Conservation (phyloP, 1,284 basidiomycete species). For the Cutaneotrichosporon sp. region DNA sequence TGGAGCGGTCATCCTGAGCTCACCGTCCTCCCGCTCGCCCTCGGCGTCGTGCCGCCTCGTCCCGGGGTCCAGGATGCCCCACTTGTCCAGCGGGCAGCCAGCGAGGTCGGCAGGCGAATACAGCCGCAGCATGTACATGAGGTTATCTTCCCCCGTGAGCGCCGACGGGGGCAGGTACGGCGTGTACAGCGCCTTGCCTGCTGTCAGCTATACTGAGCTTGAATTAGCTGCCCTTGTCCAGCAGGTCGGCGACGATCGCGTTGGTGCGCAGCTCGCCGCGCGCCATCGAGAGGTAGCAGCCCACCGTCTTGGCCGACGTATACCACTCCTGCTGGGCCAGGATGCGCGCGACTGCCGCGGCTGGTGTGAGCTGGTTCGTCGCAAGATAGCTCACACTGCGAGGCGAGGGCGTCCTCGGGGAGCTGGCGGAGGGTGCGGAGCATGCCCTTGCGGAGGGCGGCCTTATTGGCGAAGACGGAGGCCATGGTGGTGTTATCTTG, state of each 20-base stretch:
- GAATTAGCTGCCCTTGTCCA: slow-evolving; percentile 20
- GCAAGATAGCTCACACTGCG: slow-evolving; percentile 40
- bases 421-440: slow-evolving; percentile 38
- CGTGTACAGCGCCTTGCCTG: slow-evolving; percentile 38
- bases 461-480: slow-evolving; percentile 38
- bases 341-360: slow-evolving; percentile 36
- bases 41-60: slow-evolving; percentile 29
- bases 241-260: slow-evolving; percentile 40
- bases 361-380: slow-evolving; percentile 23
- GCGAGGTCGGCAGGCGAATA: slow-evolving; percentile 43
- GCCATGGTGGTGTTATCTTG: slow-evolving; percentile 28
- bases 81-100: slow-evolving; percentile 46
- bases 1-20: slow-evolving; percentile 14
- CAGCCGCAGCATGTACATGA: slow-evolving; percentile 51
- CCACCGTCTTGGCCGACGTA: slow-evolving; percentile 37
- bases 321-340: slow-evolving; percentile 37
- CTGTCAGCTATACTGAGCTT: slow-evolving; percentile 1
- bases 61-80: slow-evolving; percentile 53
- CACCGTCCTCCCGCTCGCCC: slow-evolving; percentile 42
- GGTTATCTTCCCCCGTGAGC: slow-evolving; percentile 18
- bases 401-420: slow-evolving; percentile 34
- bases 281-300: slow-evolving; percentile 51
- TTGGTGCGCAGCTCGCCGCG: slow-evolving; percentile 49
- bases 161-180: slow-evolving; percentile 37
- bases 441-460: slow-evolving; percentile 42